Evolutionary conservation across 208 protist species (phyloP).

Genomic region (Wallacemonas sp.): DNA sequence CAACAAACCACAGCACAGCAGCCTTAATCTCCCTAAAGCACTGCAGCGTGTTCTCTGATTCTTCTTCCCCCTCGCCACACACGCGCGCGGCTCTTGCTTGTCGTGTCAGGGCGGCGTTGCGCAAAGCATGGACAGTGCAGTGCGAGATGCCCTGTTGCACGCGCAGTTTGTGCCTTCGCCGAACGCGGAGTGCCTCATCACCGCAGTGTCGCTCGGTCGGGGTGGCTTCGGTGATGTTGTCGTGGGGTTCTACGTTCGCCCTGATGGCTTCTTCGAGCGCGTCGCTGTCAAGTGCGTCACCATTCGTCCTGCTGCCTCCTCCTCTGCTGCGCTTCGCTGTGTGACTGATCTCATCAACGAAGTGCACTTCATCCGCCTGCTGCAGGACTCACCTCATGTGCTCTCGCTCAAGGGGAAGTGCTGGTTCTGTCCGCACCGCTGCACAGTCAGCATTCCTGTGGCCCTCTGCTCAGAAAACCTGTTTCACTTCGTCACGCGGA

Average conservation of each 20-base stretch:
- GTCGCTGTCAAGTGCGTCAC: neutral
- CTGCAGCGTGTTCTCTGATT: no score
- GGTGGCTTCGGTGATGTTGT: constrained; percentile 8
- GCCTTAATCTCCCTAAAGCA: no score
- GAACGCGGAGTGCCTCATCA: neutral
- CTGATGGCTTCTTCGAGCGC: neutral
- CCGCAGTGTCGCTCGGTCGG: neutral
- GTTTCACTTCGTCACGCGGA: neutral
- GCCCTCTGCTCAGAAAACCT: constrained; percentile 2
- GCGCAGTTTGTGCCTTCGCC: neutral
- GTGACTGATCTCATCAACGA: neutral
- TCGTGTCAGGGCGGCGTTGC: no score
- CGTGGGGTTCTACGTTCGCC: neutral
- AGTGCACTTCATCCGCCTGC: neutral
- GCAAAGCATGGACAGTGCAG: neutral
- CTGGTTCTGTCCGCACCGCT: constrained; percentile 3
- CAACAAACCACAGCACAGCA: no score
- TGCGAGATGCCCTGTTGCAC: neutral
- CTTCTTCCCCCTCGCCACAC: neutral
- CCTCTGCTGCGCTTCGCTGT: neutral
- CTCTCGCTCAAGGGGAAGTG: neutral
- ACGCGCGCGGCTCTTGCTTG: neutral
- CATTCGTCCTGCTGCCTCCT: neutral
- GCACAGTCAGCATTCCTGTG: constrained; percentile 6
- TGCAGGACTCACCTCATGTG: neutral